Percentiles rank a stretch among this genome's conserved stretches.
Evolutionary conservation across 331 rosid genomes (phyloP).

Genomic region (Malus hybrid): DNA sequence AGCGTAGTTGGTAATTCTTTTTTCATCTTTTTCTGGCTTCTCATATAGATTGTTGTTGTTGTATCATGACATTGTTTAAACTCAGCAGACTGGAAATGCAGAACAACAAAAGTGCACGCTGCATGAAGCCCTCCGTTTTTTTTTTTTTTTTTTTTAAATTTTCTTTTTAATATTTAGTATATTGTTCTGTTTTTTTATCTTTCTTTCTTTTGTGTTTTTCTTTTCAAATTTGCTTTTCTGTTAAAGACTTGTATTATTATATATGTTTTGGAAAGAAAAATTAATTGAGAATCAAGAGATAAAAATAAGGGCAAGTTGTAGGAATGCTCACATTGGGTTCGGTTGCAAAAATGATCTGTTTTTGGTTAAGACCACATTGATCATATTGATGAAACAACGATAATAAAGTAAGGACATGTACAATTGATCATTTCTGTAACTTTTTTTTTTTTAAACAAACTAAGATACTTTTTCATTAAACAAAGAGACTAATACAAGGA

Average conservation of each 20-base stretch:
- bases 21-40: slow-evolving; percentile 20
- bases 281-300: neutral
- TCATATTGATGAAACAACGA: no score
- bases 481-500: no score
- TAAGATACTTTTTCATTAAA: no score
- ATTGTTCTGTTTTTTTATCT: neutral
- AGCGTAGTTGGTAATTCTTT: slow-evolving; percentile 12
- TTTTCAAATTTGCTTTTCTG: neutral
- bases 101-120: slow-evolving; percentile 15
- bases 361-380: no score
- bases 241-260: neutral
- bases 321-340: neutral
- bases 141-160: neutral
- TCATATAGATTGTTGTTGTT: slow-evolving; percentile 26
- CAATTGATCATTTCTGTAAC: no score
- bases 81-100: slow-evolving; percentile 19
- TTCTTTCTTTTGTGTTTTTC: neutral
- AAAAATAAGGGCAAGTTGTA: neutral
- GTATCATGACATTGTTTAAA: slow-evolving; percentile 22
- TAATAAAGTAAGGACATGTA: no score
- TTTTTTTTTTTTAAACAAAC: no score
- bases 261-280: slow-evolving; percentile 11
- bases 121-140: neutral
- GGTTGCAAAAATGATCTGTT: neutral
- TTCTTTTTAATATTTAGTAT: neutral